These are phyloP conservation scores for Lecanoromycetidae sp. DNA, from an alignment of 2,329 filamentous ascomycete species.

Conservation along the genomic window DNA sequence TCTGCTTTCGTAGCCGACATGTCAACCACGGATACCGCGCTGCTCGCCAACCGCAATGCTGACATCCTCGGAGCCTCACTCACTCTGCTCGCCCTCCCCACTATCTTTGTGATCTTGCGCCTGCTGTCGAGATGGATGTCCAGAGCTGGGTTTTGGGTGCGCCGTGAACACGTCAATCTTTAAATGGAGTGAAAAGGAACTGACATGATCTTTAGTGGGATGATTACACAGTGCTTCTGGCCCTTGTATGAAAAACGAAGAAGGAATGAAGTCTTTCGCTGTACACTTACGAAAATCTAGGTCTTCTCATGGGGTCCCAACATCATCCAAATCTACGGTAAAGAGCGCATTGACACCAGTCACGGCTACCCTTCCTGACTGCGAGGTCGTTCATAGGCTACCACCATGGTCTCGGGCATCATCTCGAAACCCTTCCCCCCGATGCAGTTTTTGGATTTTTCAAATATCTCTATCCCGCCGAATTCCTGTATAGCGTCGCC, in stretches of 20 bases:
- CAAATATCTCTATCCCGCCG: conserved; percentile 12
- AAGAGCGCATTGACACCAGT: not conserved
- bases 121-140: conserved; percentile 13
- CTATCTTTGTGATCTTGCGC: conserved; percentile 1
- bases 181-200: not conserved
- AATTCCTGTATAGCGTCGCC: conserved; percentile 11
- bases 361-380: not conserved
- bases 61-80: conserved; percentile 6
- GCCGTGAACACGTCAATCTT: not conserved
- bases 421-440: not conserved
- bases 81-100: conserved; percentile 7
- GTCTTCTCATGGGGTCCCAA: conserved; percentile 12
- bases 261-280: not conserved
- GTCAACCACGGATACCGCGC: no score
- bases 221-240: conserved; percentile 7
- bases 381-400: not conserved
- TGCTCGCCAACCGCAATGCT: not conserved
- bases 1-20: no score
- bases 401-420: conserved; percentile 6
- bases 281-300: conserved; percentile 2
- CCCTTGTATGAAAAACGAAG: not conserved
- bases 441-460: not conserved
- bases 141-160: conserved; percentile 14
- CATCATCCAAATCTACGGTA: conserved; percentile 7
- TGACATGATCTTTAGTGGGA: conserved; percentile 8